Conservation (phyloP, 306 rosid species). For the Boehmeria nivea region DNA sequence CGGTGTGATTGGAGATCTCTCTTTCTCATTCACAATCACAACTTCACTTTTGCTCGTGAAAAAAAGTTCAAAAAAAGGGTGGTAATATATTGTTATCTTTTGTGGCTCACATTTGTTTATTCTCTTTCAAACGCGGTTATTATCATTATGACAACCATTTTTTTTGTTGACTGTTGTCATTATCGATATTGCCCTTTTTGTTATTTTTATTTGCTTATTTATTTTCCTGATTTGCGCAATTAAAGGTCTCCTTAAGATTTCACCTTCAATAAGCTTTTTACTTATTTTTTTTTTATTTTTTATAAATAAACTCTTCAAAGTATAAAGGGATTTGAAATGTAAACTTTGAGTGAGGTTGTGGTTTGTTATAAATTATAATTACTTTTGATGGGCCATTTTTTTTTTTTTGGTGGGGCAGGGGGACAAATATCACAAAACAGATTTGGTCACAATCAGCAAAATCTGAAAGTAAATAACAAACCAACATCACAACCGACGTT, state of each 20-base stretch:
- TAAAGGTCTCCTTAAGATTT: not conserved
- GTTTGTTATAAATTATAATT: slow-evolving; percentile 1
- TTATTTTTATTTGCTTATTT: not conserved
- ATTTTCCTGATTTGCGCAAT: slow-evolving; percentile 6
- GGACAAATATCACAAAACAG: slow-evolving; percentile 13
- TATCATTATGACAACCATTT: slow-evolving; percentile 2
- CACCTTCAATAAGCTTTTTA: not conserved
- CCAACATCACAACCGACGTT: too few species aligned
- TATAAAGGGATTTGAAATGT: not conserved
- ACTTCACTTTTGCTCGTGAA: slow-evolving; percentile 8
- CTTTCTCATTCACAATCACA: too few species aligned
- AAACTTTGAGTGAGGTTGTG: not conserved
- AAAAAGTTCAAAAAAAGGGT: slow-evolving; percentile 5
- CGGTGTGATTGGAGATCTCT: not conserved
- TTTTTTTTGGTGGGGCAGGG: slow-evolving; percentile 10
- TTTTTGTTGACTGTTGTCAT: slow-evolving; percentile 10
- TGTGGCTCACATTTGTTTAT: not conserved
- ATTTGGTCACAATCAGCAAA: slow-evolving; percentile 3
- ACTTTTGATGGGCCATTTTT: not conserved
- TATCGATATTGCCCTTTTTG: not conserved
- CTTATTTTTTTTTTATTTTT: too few species aligned
- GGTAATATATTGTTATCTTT: not conserved
- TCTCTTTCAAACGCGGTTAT: slow-evolving; percentile 1
- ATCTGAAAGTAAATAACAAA: not conserved
- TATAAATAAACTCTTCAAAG: too few species aligned